These are phyloP conservation scores for Aspergillus hancockii DNA, from an alignment of 495 filamentous ascomycete species.

Conservation along the genomic window DNA sequence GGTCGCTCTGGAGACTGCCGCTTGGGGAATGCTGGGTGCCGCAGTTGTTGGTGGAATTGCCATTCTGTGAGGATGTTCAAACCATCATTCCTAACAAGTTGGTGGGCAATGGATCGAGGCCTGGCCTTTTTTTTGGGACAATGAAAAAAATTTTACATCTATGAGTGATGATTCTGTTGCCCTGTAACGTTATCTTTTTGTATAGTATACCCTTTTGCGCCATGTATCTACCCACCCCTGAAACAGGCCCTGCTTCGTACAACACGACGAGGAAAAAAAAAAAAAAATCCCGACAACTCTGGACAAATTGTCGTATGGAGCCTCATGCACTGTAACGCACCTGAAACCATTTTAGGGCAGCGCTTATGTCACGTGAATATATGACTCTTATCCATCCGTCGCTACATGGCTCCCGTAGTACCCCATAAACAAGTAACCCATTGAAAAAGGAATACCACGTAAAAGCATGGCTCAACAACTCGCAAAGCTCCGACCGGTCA, in stretches of 20 bases:
- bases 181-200: not conserved
- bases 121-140: not conserved
- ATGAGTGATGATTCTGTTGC: not conserved
- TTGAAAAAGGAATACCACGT: not conserved
- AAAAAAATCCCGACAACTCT: not conserved
- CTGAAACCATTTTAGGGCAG: not conserved
- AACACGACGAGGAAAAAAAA: not conserved
- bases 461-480: constrained; percentile 16
- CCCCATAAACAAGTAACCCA: not conserved
- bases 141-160: not conserved
- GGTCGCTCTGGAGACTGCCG: constrained; percentile 32
- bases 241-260: not conserved
- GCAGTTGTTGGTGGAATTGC: constrained; percentile 33
- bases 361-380: not conserved
- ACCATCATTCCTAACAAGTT: not conserved
- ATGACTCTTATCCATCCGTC: not conserved
- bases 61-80: constrained; percentile 25
- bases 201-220: not conserved
- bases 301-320: no score
- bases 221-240: not conserved
- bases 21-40: constrained; percentile 37
- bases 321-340: no score
- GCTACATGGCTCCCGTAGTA: not conserved
- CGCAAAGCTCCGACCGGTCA: constrained; percentile 30
- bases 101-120: not conserved